A percentile compares a stretch with the other conserved stretches of the same genome.
Conservation (phyloP, 805 yeast species). For the Phaffomyces antillensis region DNA sequence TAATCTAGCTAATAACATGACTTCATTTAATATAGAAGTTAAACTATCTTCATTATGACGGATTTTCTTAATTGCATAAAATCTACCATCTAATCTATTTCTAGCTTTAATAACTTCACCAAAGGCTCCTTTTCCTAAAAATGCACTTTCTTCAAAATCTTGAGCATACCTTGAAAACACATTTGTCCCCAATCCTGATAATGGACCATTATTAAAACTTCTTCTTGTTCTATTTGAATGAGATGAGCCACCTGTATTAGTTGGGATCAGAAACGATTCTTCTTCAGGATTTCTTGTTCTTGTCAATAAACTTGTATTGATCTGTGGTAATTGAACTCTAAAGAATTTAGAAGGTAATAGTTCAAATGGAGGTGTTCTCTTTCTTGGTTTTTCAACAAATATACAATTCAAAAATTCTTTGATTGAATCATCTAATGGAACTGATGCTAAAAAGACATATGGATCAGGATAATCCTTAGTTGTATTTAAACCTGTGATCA, state of each 20-base stretch:
- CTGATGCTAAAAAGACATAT: constrained; percentile 44
- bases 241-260: constrained; percentile 23
- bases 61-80: constrained; percentile 90
- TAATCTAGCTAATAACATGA: constrained; percentile 80
- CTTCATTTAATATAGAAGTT: constrained; percentile 81
- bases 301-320: constrained; percentile 20
- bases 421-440: constrained; percentile 47
- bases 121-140: constrained; percentile 89
- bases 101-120: constrained; percentile 98
- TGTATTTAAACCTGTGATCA: constrained; percentile 43
- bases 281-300: constrained; percentile 11
- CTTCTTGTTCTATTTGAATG: constrained; percentile 25
- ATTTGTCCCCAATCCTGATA: constrained; percentile 25
- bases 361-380: constrained; percentile 79
- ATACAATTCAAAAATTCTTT: constrained; percentile 60
- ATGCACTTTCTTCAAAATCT: constrained; percentile 92
- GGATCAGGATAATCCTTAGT: constrained; percentile 7
- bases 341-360: constrained; percentile 77
- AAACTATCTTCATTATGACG: constrained; percentile 75
- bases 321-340: constrained; percentile 55
- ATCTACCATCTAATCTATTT: constrained; percentile 87
- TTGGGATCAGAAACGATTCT: constrained; percentile 12
- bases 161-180: constrained; percentile 66
- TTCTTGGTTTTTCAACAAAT: constrained; percentile 57
- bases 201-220: constrained; percentile 34